A percentile compares a stretch with the other conserved stretches of the same genome.
These are phyloP conservation scores for Pseudogymnoascus verrucosus DNA, from an alignment of 2,329 filamentous ascomycete genomes.

Conservation along the genomic window DNA sequence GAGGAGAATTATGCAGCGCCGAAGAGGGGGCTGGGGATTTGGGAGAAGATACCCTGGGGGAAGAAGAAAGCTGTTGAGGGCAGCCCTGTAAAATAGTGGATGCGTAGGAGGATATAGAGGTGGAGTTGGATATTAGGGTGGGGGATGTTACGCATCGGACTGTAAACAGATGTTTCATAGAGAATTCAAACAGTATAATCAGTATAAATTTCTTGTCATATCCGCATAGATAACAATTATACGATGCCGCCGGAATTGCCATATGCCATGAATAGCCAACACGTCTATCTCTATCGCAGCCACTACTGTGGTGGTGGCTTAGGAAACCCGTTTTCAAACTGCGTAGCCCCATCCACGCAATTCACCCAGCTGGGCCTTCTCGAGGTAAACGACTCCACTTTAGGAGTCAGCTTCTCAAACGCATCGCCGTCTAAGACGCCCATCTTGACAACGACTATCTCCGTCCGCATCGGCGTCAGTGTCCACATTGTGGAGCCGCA, in stretches of 20 bases:
- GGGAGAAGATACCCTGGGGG: neutral
- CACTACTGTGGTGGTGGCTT: neutral
- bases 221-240: neutral
- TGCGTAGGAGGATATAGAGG: neutral
- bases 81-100: neutral
- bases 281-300: neutral
- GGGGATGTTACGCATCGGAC: neutral
- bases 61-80: neutral
- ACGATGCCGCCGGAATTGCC: neutral
- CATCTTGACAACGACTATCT: neutral
- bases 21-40: neutral
- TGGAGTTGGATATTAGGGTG: neutral
- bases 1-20: conserved; percentile 54
- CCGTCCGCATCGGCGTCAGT: neutral
- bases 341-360: neutral
- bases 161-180: neutral
- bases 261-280: neutral
- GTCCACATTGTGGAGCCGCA: neutral
- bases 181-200: neutral
- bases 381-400: neutral
- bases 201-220: neutral
- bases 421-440: neutral
- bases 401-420: neutral
- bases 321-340: neutral
- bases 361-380: neutral